A percentile compares a stretch with the other conserved stretches of the same genome.
Conservation (phyloP, 257 asterid genomes). For the Buddleja alternifolia region DNA sequence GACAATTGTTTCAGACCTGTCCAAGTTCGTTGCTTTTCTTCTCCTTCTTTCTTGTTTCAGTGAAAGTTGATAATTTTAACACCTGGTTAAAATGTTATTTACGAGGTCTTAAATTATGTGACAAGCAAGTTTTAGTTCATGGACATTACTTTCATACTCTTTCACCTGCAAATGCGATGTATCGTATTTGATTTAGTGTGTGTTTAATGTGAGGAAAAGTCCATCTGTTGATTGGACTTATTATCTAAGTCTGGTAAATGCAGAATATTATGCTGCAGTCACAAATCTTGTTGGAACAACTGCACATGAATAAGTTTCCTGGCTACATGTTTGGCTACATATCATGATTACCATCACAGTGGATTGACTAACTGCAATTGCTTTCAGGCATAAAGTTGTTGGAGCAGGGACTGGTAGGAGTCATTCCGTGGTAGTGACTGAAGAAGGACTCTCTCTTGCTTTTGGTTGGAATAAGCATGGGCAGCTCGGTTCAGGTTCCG, state of each 20-base stretch:
- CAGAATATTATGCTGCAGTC: not conserved
- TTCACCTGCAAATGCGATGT: not conserved
- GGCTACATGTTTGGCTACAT: too few relatives aligned
- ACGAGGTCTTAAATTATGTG: not conserved
- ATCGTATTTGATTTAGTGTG: not conserved
- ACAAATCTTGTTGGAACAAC: not conserved
- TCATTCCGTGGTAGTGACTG: constrained; percentile 89
- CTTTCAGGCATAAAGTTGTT: constrained; percentile 68
- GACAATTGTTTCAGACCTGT: constrained; percentile 75
- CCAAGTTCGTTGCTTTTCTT: constrained; percentile 53
- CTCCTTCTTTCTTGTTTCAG: constrained; percentile 1
- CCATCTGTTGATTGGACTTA: not conserved
- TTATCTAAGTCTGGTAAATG: not conserved
- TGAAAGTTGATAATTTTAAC: not conserved
- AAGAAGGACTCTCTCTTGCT: constrained; percentile 71
- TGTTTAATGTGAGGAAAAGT: not conserved
- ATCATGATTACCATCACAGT: not conserved
- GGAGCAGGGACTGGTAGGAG: constrained; percentile 81
- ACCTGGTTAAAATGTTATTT: not conserved
- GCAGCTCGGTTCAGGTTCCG: constrained; percentile 86
- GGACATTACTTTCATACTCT: not conserved
- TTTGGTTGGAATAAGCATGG: constrained; percentile 99
- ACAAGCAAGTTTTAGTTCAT: not conserved
- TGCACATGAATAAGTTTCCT: not conserved
- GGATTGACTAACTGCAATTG: constrained; percentile 13